Conservation (phyloP, 306 rosid species). For the Nissolia schottii region DNA sequence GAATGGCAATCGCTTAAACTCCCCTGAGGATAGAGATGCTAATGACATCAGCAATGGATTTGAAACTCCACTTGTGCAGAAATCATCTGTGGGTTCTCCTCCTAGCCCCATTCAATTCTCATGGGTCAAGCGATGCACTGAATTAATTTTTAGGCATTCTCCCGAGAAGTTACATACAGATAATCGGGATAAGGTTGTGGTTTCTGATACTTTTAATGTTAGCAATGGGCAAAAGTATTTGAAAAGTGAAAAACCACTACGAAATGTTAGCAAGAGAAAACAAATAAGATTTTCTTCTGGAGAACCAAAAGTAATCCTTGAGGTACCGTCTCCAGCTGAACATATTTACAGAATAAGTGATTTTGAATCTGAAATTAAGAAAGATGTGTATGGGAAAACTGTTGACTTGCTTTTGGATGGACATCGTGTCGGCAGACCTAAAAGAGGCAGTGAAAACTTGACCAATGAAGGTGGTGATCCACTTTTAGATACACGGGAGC, state of each 20-base stretch:
- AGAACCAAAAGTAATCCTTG: slow-evolving; percentile 60
- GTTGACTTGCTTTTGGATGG: slow-evolving; percentile 8
- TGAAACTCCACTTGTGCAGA: slow-evolving; percentile 43
- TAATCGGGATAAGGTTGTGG: slow-evolving; percentile 23
- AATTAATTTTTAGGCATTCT: slow-evolving; percentile 63
- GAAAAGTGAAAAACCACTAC: slow-evolving; percentile 20
- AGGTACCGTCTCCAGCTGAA: slow-evolving; percentile 39
- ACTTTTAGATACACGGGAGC: slow-evolving; percentile 25
- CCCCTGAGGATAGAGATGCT: no score
- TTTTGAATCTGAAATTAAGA: neutral
- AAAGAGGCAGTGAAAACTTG: slow-evolving; percentile 38
- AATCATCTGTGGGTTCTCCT: slow-evolving; percentile 41
- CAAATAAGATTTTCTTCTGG: slow-evolving; percentile 25
- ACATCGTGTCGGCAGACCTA: slow-evolving; percentile 25
- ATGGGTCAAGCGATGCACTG: slow-evolving; percentile 74
- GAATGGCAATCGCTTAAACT: no score
- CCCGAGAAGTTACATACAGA: slow-evolving; percentile 37
- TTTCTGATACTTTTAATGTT: slow-evolving; percentile 11
- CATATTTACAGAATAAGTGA: neutral
- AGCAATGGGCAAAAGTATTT: slow-evolving; percentile 1
- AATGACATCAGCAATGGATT: slow-evolving; percentile 32
- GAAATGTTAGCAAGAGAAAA: slow-evolving; percentile 20
- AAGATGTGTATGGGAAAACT: slow-evolving; percentile 26
- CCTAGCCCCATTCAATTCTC: slow-evolving; percentile 55
- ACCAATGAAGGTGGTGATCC: slow-evolving; percentile 14